Conservation (phyloP, 352 stramenopile species). For the Globisporangium cederbergense region DNA sequence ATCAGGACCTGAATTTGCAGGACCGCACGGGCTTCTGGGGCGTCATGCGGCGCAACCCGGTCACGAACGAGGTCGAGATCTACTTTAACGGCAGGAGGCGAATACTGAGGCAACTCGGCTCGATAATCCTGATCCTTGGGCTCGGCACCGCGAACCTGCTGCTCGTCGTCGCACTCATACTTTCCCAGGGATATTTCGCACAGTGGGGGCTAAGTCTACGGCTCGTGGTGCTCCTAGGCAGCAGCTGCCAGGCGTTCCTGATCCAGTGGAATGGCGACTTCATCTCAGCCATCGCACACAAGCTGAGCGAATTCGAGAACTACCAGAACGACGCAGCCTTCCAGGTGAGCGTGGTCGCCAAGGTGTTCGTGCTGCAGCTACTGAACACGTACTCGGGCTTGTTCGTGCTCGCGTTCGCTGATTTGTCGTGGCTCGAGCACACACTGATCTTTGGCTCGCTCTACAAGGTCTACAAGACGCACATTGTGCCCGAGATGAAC, state of each 20-base stretch:
- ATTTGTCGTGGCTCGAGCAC: slow-evolving; percentile 6
- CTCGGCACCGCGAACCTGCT: slow-evolving; percentile 24
- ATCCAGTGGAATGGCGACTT: slow-evolving; percentile 28
- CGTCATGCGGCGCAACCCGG: slow-evolving; percentile 21
- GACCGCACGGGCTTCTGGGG: slow-evolving; percentile 31
- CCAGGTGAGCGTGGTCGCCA: slow-evolving; percentile 29
- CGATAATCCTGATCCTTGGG: slow-evolving; percentile 18
- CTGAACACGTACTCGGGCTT: slow-evolving; percentile 37
- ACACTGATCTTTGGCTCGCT: slow-evolving; percentile 2
- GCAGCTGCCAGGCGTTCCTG: slow-evolving; percentile 20
- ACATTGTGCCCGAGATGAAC: slow-evolving; percentile 20
- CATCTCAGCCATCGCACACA: slow-evolving; percentile 23
- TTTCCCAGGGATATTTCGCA: slow-evolving; percentile 26
- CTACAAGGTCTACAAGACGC: slow-evolving; percentile 11
- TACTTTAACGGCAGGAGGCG: slow-evolving; percentile 16
- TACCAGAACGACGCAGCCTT: slow-evolving; percentile 24
- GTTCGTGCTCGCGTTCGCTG: slow-evolving; percentile 28
- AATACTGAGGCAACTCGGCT: slow-evolving; percentile 16
- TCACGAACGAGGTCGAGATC: slow-evolving; percentile 29
- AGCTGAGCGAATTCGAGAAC: slow-evolving; percentile 34
- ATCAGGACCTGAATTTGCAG: slow-evolving; percentile 13
- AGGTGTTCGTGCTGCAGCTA: slow-evolving; percentile 42
- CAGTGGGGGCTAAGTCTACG: slow-evolving; percentile 23
- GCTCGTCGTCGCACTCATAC: slow-evolving; percentile 25
- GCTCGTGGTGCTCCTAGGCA: slow-evolving; percentile 29